These are phyloP conservation scores for Rhizopogon vesiculosus DNA, from an alignment of 768 basidiomycete genomes.

Conservation along the genomic window DNA sequence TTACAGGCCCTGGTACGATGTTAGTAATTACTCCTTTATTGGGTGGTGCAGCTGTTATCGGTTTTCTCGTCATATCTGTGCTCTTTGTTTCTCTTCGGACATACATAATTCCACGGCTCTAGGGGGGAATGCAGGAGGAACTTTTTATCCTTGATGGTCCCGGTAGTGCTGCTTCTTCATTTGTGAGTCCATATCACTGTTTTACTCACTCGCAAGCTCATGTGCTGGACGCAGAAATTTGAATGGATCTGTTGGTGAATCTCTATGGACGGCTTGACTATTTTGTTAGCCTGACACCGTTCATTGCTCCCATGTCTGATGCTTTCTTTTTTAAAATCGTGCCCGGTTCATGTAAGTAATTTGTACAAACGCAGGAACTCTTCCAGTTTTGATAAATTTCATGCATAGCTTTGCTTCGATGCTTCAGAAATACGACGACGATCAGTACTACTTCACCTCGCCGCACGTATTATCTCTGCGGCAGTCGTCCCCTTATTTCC, in stretches of 20 bases:
- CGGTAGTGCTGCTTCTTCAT: conserved; percentile 62
- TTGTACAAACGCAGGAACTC: too few relatives aligned
- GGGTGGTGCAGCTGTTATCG: conserved; percentile 65
- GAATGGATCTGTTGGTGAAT: conserved; percentile 34
- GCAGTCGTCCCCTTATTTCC: too few relatives aligned
- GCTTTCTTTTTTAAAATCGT: too few relatives aligned
- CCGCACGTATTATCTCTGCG: too few relatives aligned
- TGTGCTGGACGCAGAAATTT: conserved; percentile 30
- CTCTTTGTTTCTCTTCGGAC: conserved; percentile 75
- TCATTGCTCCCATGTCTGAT: too few relatives aligned
- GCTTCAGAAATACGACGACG: too few relatives aligned
- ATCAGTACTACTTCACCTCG: too few relatives aligned
- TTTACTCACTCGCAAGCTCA: neutral
- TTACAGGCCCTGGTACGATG: conserved; percentile 80
- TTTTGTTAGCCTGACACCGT: too few relatives aligned
- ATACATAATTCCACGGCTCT: conserved; percentile 64
- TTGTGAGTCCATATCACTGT: conserved; percentile 45
- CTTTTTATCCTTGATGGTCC: conserved; percentile 84
- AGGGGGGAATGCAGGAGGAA: conserved; percentile 47
- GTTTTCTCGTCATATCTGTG: conserved; percentile 86
- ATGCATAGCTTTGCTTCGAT: too few relatives aligned
- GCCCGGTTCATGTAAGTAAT: too few relatives aligned
- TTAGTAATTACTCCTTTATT: conserved; percentile 69
- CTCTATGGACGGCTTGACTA: neutral
- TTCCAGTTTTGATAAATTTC: too few relatives aligned